A percentile compares a stretch with the other conserved stretches of the same genome.
phyloP scores from a whole-genome alignment of 371 early-diverging fungal genomes.

The Conidiobolus incongruus region DNA sequence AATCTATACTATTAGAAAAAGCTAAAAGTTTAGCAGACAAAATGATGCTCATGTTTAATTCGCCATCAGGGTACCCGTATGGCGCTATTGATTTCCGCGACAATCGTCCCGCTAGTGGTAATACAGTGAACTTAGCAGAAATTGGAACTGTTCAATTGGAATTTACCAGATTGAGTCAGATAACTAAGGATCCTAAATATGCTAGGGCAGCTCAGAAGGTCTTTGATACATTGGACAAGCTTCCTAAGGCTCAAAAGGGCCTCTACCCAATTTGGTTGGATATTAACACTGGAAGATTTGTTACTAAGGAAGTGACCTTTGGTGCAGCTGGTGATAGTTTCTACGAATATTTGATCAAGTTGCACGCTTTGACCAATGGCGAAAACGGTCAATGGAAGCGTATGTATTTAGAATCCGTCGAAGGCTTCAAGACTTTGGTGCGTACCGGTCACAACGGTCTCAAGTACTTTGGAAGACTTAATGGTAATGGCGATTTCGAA shows the following conservation, averaged over 20 bases:
- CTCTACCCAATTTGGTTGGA: no score
- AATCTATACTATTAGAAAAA: constrained; percentile 19
- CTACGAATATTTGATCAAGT: constrained; percentile 3
- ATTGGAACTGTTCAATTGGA: neutral
- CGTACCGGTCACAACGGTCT: constrained; percentile 14
- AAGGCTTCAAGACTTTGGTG: neutral
- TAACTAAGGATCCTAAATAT: neutral
- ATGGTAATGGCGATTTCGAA: constrained; percentile 9
- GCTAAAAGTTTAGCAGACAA: constrained; percentile 30
- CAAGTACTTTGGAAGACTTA: constrained; percentile 18
- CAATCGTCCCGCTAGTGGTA: neutral
- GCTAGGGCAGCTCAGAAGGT: neutral
- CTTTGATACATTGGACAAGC: neutral
- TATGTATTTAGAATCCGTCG: neutral
- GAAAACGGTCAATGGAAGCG: no score
- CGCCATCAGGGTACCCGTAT: neutral
- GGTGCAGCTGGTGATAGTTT: constrained; percentile 1
- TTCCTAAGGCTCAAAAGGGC: neutral
- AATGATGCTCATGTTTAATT: constrained; percentile 12
- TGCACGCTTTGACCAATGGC: neutral
- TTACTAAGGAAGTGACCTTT: neutral
- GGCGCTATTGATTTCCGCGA: neutral
- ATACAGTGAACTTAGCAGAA: neutral
- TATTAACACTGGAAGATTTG: neutral
- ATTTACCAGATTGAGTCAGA: neutral